These are phyloP conservation scores for Takashimella tepidaria DNA, from an alignment of 1,284 basidiomycete species.

Conservation along the genomic window DNA sequence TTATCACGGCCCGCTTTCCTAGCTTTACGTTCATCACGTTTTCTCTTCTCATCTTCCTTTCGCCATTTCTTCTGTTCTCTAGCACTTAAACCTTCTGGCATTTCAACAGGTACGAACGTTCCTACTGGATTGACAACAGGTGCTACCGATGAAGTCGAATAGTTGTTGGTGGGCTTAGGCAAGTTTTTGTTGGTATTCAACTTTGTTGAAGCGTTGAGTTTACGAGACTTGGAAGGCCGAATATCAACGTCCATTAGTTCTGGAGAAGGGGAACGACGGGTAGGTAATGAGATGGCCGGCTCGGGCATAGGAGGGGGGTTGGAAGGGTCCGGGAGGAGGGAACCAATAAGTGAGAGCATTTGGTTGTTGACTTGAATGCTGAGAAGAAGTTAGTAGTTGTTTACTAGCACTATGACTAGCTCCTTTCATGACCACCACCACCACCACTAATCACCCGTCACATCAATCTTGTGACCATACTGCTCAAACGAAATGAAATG, in stretches of 20 bases:
- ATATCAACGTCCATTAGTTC: constrained; percentile 10
- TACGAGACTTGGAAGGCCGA: neutral
- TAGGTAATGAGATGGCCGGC: constrained; percentile 10
- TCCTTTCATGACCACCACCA: neutral
- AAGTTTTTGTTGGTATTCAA: constrained; percentile 4
- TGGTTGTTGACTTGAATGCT: constrained; percentile 90
- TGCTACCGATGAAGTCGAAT: constrained; percentile 1
- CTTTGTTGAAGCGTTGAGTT: neutral
- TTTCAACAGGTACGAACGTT: constrained; percentile 17
- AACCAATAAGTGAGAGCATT: constrained; percentile 89
- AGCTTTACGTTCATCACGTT: constrained; percentile 39
- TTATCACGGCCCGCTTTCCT: constrained; percentile 25
- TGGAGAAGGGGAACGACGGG: constrained; percentile 21
- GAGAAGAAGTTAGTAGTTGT: constrained; percentile 6
- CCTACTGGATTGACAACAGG: too few relatives aligned
- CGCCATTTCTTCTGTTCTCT: constrained; percentile 38
- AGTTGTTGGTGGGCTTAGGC: constrained; percentile 2
- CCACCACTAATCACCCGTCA: constrained; percentile 1
- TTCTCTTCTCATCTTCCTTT: constrained; percentile 40
- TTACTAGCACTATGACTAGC: too few relatives aligned
- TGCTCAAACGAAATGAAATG: too few relatives aligned
- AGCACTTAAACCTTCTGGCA: constrained; percentile 26
- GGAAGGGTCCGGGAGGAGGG: constrained; percentile 80
- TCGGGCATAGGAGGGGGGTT: constrained; percentile 55
- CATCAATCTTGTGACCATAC: constrained; percentile 1